Evolutionary conservation across 192 early-diverging fungal genomes (phyloP).

Genomic region (Umbelopsis sp.): DNA sequence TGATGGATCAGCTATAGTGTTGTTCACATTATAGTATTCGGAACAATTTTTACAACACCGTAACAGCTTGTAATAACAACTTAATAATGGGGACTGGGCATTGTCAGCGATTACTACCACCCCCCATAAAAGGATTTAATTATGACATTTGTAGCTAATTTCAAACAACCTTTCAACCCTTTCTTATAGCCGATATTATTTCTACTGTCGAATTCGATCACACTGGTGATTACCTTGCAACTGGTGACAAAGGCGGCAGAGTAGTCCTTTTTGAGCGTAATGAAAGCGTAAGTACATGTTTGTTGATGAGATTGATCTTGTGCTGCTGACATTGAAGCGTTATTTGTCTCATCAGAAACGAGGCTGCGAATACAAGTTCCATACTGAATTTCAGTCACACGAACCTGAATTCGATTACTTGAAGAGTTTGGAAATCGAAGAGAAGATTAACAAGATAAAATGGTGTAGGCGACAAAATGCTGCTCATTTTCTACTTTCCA

Average conservation of each 20-base stretch:
- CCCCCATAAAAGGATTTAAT: not conserved
- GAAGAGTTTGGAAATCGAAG: conserved; percentile 99
- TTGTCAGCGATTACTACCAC: not conserved
- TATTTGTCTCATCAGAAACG: conserved; percentile 75
- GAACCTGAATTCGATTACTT: conserved; percentile 99
- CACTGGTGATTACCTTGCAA: conserved; percentile 95
- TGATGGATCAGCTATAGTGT: no score
- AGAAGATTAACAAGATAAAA: conserved; percentile 99
- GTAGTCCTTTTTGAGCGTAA: conserved; percentile 99
- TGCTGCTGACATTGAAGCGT: not conserved
- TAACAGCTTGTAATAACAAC: not conserved
- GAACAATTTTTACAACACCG: not conserved
- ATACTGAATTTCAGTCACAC: conserved; percentile 99
- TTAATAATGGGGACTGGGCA: not conserved
- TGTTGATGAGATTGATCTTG: not conserved
- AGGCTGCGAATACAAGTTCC: conserved; percentile 99
- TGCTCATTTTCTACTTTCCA: conserved; percentile 95
- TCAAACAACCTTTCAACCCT: not conserved
- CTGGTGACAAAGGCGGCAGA: conserved; percentile 96
- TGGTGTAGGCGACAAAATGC: conserved; percentile 97
- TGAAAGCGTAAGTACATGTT: conserved; percentile 77
- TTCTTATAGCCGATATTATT: conserved; percentile 90
- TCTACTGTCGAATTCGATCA: conserved; percentile 98
- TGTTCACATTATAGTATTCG: not conserved
- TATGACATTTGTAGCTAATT: not conserved